phyloP scores from a whole-genome alignment of 2,329 filamentous ascomycete species.

The Xylaria sp. region DNA sequence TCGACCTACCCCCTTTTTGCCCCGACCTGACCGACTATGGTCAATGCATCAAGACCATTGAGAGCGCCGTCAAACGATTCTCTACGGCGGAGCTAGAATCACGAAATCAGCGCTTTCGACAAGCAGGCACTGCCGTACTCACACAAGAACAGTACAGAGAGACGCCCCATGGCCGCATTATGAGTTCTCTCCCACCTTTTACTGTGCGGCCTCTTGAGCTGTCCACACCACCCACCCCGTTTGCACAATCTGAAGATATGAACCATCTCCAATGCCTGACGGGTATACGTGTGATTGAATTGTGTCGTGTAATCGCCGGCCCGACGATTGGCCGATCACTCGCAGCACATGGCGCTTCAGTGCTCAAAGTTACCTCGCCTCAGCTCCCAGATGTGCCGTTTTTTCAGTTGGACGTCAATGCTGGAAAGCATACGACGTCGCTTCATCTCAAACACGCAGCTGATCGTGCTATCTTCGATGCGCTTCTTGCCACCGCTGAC shows the following conservation, averaged over 20 bases:
- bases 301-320: constrained; percentile 77
- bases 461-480: constrained; percentile 62
- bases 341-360: constrained; percentile 76
- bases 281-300: constrained; percentile 75
- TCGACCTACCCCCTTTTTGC: constrained; percentile 66
- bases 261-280: constrained; percentile 48
- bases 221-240: constrained; percentile 53
- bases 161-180: constrained; percentile 57
- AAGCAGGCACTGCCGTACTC: constrained; percentile 65
- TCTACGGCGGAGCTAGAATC: constrained; percentile 61
- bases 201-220: constrained; percentile 57
- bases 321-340: constrained; percentile 74
- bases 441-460: constrained; percentile 63
- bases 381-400: constrained; percentile 73
- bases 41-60: constrained; percentile 64
- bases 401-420: constrained; percentile 75
- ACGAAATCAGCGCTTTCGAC: constrained; percentile 59
- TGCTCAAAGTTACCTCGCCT: constrained; percentile 73
- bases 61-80: constrained; percentile 61
- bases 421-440: constrained; percentile 70
- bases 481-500: constrained; percentile 66
- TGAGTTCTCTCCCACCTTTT: constrained; percentile 52
- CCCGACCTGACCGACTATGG: constrained; percentile 66
- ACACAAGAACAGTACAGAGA: constrained; percentile 64
- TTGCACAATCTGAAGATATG: constrained; percentile 43